phyloP scores from a whole-genome alignment of 257 asterid species.

The Buddleja alternifolia region DNA sequence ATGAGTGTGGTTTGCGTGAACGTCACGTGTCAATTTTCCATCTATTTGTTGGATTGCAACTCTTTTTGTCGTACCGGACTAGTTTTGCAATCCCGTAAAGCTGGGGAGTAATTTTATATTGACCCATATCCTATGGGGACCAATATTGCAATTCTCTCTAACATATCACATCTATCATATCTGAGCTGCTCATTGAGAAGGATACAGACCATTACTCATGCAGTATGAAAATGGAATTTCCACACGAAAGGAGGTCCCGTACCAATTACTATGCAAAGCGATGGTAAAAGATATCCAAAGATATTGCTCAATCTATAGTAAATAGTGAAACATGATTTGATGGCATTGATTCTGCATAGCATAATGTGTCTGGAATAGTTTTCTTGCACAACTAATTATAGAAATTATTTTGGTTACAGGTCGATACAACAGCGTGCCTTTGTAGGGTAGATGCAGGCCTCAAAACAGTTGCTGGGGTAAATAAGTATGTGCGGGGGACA shows the following conservation, averaged over 20 bases:
- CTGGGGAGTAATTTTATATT: no score
- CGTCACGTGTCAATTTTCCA: no score
- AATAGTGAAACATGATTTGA: background rate
- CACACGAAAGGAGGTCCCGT: background rate
- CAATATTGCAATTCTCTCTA: background rate
- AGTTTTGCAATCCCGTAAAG: no score
- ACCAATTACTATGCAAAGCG: background rate
- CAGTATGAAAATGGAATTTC: slow-evolving; percentile 2
- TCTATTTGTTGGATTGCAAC: no score
- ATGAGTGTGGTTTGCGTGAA: no score
- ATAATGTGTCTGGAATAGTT: background rate
- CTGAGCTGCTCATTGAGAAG: slow-evolving; percentile 10
- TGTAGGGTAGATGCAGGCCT: slow-evolving; percentile 54
- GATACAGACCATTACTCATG: background rate
- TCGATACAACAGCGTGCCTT: slow-evolving; percentile 47
- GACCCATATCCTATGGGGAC: no score
- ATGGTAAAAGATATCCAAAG: background rate
- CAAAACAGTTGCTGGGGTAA: slow-evolving; percentile 47
- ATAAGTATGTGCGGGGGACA: slow-evolving; percentile 45
- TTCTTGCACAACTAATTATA: background rate
- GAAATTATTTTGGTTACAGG: slow-evolving; percentile 33
- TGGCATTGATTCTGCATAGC: background rate
- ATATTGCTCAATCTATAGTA: background rate
- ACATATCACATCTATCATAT: background rate
- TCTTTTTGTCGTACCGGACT: no score